Conservation (phyloP, 106 monocot genomes). For the Iris macrosiphon region DNA sequence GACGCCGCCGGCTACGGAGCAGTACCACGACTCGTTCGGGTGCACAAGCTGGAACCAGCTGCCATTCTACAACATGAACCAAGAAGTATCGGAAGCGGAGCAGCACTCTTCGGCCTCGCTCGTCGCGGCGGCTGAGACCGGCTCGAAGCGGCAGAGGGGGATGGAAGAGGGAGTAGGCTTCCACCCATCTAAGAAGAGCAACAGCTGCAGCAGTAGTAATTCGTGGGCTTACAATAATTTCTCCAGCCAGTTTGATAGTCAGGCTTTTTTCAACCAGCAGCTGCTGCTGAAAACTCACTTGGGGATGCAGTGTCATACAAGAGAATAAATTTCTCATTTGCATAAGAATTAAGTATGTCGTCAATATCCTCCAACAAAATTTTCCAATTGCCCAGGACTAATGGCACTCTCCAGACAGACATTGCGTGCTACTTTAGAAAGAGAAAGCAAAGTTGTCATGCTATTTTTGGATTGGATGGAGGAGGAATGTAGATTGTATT, state of each 20-base stretch:
- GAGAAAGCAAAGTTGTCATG: not conserved
- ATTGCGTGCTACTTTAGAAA: too few relatives aligned
- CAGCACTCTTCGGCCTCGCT: too few relatives aligned
- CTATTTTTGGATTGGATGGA: not conserved
- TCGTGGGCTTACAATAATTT: conserved; percentile 9
- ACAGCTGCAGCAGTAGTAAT: not conserved
- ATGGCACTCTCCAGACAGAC: too few relatives aligned
- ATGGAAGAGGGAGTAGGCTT: not conserved
- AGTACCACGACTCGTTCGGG: not conserved
- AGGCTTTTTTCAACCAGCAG: conserved; percentile 14
- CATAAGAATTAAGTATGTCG: not conserved
- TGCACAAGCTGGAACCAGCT: not conserved
- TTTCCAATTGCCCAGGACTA: too few relatives aligned
- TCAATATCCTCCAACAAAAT: not conserved
- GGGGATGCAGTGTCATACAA: conserved; percentile 20
- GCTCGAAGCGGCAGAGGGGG: conserved; percentile 7
- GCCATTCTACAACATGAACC: conserved; percentile 1
- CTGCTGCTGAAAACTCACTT: conserved; percentile 14
- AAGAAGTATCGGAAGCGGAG: not conserved
- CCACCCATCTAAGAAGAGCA: conserved; percentile 1
- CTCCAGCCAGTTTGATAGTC: conserved; percentile 13
- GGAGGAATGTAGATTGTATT: not conserved
- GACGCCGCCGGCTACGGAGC: too few relatives aligned
- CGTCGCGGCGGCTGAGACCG: not conserved
- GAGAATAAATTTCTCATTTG: not conserved